Evolutionary conservation across 2,329 filamentous ascomycete species (phyloP).

Genomic region (Pseudocercospora macadamiae): DNA sequence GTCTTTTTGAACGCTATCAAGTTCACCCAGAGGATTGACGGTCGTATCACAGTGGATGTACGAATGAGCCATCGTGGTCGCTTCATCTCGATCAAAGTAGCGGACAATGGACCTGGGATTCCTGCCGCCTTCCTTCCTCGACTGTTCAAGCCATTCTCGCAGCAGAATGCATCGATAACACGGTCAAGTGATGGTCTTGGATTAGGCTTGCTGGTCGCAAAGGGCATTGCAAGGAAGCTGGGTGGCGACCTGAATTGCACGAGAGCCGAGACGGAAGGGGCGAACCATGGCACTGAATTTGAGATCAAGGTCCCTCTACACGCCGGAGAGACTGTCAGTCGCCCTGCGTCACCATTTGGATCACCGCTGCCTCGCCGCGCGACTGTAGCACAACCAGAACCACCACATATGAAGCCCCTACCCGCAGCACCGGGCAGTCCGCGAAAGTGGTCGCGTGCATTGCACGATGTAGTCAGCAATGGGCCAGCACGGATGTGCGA

Average conservation of each 20-base stretch:
- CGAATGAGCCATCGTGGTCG: conserved; percentile 52
- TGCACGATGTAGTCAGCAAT: conserved; percentile 28
- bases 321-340: conserved; percentile 53
- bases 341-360: conserved; percentile 55
- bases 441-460: conserved; percentile 28
- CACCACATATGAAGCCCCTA: conserved; percentile 20
- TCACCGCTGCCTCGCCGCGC: conserved; percentile 45
- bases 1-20: conserved; percentile 70
- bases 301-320: conserved; percentile 67
- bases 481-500: neutral
- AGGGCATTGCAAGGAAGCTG: conserved; percentile 69
- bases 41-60: conserved; percentile 60
- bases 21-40: conserved; percentile 63
- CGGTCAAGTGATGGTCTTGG: conserved; percentile 70
- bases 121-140: conserved; percentile 66
- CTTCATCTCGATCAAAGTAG: conserved; percentile 63
- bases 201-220: conserved; percentile 71
- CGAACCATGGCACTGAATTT: conserved; percentile 67
- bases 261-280: conserved; percentile 63
- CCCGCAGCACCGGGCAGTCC: conserved; percentile 28
- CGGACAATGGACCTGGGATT: conserved; percentile 70
- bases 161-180: conserved; percentile 69
- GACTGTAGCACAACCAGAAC: conserved; percentile 5
- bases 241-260: conserved; percentile 69
- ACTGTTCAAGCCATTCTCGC: conserved; percentile 70